A percentile compares a stretch with the other conserved stretches of the same genome.
phyloP scores from a whole-genome alignment of 495 filamentous ascomycete genomes.

The Eremomyces bilateralis region DNA sequence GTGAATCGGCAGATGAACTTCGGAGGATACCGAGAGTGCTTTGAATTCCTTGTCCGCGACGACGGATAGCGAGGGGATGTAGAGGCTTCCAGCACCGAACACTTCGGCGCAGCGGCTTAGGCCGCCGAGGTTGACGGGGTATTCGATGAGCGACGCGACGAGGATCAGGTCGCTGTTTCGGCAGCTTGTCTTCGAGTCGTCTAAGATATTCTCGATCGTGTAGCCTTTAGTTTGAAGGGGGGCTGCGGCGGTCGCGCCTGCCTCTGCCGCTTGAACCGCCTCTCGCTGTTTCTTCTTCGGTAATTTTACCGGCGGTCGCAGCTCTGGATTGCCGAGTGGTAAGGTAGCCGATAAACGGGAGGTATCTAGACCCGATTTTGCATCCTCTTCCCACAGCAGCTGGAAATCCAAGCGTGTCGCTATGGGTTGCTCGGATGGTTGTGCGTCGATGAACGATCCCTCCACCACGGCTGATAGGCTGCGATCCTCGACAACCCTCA shows the following conservation, averaged over 20 bases:
- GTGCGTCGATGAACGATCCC: constrained; percentile 15
- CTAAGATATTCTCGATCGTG: constrained; percentile 1
- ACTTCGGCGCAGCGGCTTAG: constrained; percentile 26
- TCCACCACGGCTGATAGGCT: constrained; percentile 17
- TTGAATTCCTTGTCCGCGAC: constrained; percentile 20
- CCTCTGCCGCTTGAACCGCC: too few species aligned
- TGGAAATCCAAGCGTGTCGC: constrained; percentile 7
- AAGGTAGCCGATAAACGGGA: constrained; percentile 1
- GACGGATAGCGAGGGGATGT: constrained; percentile 13
- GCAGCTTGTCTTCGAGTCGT: constrained; percentile 2
- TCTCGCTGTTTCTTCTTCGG: background rate
- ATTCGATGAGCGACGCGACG: constrained; percentile 27
- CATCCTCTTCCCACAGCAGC: constrained; percentile 5
- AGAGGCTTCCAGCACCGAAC: constrained; percentile 21
- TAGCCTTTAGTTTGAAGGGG: constrained; percentile 13
- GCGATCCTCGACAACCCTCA: constrained; percentile 13
- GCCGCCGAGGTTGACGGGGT: constrained; percentile 26
- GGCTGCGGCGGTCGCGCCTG: background rate
- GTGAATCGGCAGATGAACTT: constrained; percentile 23
- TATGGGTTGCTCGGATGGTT: constrained; percentile 10
- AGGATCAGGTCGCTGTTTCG: constrained; percentile 17
- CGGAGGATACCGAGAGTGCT: constrained; percentile 21
- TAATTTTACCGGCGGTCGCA: background rate
- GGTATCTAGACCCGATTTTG: background rate
- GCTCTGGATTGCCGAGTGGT: constrained; percentile 1